Percentiles rank a stretch among this genome's conserved stretches.
Evolutionary conservation across 2,329 filamentous ascomycete genomes (phyloP).

Genomic region (Colletotrichum neosansevieriae): DNA sequence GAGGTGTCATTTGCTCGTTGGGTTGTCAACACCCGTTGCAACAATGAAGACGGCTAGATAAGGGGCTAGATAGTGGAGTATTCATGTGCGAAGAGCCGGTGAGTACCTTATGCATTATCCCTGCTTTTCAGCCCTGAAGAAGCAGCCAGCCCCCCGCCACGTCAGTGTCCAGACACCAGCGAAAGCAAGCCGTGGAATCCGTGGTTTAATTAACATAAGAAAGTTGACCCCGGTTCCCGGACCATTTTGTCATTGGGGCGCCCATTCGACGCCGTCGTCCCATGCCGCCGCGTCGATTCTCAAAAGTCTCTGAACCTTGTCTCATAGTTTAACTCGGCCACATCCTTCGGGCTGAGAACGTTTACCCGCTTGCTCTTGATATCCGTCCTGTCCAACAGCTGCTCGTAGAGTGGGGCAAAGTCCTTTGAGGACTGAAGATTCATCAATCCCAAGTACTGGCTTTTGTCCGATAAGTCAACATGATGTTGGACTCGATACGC

Average conservation of each 20-base stretch:
- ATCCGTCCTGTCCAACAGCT: conserved; percentile 31
- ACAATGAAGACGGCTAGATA: too few species aligned
- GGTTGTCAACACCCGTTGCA: too few species aligned
- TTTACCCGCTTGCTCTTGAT: conserved; percentile 19
- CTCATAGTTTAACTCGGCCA: conserved; percentile 3
- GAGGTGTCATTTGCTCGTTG: too few species aligned
- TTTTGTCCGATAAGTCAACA: conserved; percentile 21
- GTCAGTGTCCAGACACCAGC: conserved; percentile 21
- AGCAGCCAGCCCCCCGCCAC: conserved; percentile 43
- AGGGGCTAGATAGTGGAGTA: neutral
- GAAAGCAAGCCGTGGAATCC: neutral
- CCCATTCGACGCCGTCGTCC: too few species aligned
- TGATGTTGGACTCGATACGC: conserved; percentile 46
- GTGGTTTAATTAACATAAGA: neutral
- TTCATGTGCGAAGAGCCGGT: neutral
- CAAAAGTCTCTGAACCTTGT: neutral
- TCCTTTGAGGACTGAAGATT: conserved; percentile 6
- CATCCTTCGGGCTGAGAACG: neutral
- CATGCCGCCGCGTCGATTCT: neutral
- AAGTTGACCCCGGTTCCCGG: too few species aligned
- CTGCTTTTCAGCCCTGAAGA: conserved; percentile 19
- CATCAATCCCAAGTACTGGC: conserved; percentile 26
- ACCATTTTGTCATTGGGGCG: too few species aligned
- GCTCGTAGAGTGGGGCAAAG: conserved; percentile 28
- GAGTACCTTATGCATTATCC: conserved; percentile 14